These are phyloP conservation scores for Tephrocybe sp. DNA, from an alignment of 768 basidiomycete species.

Conservation along the genomic window DNA sequence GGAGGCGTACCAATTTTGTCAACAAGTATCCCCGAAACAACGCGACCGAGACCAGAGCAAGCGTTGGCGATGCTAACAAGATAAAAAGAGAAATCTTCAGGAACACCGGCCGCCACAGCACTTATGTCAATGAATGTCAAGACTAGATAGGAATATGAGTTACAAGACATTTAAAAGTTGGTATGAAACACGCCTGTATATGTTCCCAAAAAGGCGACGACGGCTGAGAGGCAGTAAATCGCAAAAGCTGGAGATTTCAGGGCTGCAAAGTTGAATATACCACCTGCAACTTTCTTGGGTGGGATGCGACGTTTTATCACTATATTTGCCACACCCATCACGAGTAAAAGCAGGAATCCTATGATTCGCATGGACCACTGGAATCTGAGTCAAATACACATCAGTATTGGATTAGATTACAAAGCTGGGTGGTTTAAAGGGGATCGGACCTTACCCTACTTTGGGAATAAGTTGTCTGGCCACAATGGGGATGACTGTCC, in stretches of 20 bases:
- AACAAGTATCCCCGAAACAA: conserved; percentile 44
- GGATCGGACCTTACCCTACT: conserved; percentile 45
- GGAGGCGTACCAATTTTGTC: conserved; percentile 43
- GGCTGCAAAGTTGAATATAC: conserved; percentile 46
- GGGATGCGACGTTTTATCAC: conserved; percentile 47
- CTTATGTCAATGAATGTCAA: conserved; percentile 59
- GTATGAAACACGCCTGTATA: conserved; percentile 45
- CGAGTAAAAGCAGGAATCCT: conserved; percentile 50
- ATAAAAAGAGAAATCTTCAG: conserved; percentile 51
- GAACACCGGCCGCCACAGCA: conserved; percentile 43
- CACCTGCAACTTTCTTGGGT: conserved; percentile 46
- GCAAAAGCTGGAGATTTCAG: conserved; percentile 48
- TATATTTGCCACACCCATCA: conserved; percentile 50
- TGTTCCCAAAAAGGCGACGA: conserved; percentile 55
- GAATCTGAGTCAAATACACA: no score
- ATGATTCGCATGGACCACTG: conserved; percentile 68
- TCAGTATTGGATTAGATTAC: no score
- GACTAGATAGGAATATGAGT: conserved; percentile 27
- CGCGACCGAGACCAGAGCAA: conserved; percentile 51
- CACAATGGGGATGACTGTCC: conserved; percentile 59
- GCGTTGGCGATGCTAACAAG: conserved; percentile 63
- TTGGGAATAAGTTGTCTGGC: conserved; percentile 48
- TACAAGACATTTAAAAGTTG: neutral
- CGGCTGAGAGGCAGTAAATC: conserved; percentile 46
- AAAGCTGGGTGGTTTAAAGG: neutral